phyloP scores from a whole-genome alignment of 495 filamentous ascomycete genomes.

The Niebla homalea region DNA sequence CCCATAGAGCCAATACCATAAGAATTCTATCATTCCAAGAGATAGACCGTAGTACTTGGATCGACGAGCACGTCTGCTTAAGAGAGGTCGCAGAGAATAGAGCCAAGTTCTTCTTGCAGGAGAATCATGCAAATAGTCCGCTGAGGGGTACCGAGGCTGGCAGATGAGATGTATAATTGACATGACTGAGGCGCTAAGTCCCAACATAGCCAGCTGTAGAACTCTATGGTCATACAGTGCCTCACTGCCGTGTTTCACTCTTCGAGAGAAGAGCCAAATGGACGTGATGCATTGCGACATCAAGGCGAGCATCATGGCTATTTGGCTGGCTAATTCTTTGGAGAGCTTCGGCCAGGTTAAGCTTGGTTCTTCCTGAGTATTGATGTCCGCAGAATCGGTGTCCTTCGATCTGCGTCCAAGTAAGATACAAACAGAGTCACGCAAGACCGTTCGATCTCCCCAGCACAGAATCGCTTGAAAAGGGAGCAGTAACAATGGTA shows the following conservation, averaged over 20 bases:
- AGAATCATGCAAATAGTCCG: not conserved
- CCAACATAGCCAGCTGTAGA: not conserved
- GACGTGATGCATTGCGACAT: not conserved
- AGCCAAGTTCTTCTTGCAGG: not conserved
- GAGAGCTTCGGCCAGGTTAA: no score
- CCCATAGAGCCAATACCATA: no score
- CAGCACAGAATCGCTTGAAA: not conserved
- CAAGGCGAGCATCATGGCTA: not conserved
- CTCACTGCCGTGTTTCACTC: not conserved
- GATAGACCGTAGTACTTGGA: no score
- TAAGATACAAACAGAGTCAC: not conserved
- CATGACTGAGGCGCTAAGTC: not conserved
- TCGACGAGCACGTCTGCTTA: no score
- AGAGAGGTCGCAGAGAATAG: not conserved
- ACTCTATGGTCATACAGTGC: constrained; percentile 3
- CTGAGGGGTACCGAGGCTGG: not conserved
- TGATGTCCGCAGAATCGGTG: no score
- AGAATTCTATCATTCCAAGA: no score
- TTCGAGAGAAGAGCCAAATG: not conserved
- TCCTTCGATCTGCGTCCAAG: not conserved
- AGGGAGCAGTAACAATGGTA: not conserved
- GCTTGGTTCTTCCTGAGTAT: no score
- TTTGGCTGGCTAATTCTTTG: no score
- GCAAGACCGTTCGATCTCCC: not conserved
- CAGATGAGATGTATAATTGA: not conserved